Evolutionary conservation across 345 rosid genomes (phyloP).

Genomic region (Salix viminalis): DNA sequence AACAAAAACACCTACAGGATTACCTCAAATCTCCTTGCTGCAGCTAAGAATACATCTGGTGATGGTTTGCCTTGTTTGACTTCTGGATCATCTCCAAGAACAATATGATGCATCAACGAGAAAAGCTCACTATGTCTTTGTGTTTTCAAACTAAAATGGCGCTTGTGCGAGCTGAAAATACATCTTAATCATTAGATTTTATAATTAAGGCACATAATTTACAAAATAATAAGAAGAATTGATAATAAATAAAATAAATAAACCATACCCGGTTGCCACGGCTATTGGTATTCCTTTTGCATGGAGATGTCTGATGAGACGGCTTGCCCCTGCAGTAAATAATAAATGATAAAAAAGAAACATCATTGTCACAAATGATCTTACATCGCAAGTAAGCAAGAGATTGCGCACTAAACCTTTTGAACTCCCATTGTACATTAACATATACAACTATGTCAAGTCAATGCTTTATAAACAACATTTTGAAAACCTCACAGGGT

Average conservation of each 20-base stretch:
- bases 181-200: background rate
- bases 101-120: constrained; percentile 88
- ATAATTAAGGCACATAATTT: background rate
- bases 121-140: constrained; percentile 72
- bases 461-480: background rate
- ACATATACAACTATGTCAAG: no score
- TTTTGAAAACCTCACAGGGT: background rate
- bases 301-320: constrained; percentile 38
- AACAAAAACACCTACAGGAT: background rate
- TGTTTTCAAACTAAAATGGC: constrained; percentile 80
- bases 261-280: constrained; percentile 72
- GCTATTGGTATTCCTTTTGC: constrained; percentile 73
- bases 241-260: background rate
- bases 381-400: no score
- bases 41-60: constrained; percentile 82
- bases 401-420: no score
- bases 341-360: no score
- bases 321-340: no score
- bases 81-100: constrained; percentile 91
- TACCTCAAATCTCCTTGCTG: constrained; percentile 92
- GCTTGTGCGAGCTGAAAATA: constrained; percentile 59
- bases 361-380: no score
- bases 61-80: constrained; percentile 92
- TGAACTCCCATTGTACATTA: no score
- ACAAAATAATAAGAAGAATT: background rate